phyloP scores from a whole-genome alignment of 805 yeast genomes.

The Candida bentonensis region DNA sequence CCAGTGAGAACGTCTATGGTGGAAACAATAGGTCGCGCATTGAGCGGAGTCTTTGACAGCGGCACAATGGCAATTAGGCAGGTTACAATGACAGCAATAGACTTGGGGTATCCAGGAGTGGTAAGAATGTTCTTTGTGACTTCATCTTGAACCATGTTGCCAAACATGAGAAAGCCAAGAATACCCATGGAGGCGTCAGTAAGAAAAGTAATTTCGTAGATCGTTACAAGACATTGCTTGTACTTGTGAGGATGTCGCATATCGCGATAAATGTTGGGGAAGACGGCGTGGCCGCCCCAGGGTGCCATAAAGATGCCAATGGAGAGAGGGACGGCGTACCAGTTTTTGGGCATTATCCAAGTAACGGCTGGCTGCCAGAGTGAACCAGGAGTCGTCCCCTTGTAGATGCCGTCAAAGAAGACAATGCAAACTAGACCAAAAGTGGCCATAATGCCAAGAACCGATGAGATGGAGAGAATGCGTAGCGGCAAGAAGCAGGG shows the following conservation, averaged over 20 bases:
- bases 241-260: conserved; percentile 57
- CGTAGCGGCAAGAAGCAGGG: conserved; percentile 70
- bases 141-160: conserved; percentile 48
- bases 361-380: conserved; percentile 50
- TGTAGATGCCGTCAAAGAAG: conserved; percentile 48
- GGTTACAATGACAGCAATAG: conserved; percentile 38
- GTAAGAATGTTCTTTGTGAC: conserved; percentile 61
- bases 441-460: conserved; percentile 61
- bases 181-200: conserved; percentile 51
- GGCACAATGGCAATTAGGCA: conserved; percentile 70
- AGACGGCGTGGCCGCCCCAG: conserved; percentile 73
- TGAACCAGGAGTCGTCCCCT: conserved; percentile 59
- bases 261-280: conserved; percentile 61
- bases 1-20: conserved; percentile 45
- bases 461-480: conserved; percentile 50
- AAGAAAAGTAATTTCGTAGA: conserved; percentile 41
- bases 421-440: conserved; percentile 47
- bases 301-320: conserved; percentile 35
- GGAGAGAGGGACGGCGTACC: conserved; percentile 33
- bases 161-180: conserved; percentile 69
- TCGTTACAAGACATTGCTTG: conserved; percentile 33
- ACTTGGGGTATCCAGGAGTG: conserved; percentile 53
- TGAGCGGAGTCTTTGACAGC: conserved; percentile 69
- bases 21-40: conserved; percentile 69
- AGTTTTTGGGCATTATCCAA: conserved; percentile 49